Base-by-base conservation (phyloP, 2,329 filamentous ascomycete species). In the Aspergillus intermedius region DNA sequence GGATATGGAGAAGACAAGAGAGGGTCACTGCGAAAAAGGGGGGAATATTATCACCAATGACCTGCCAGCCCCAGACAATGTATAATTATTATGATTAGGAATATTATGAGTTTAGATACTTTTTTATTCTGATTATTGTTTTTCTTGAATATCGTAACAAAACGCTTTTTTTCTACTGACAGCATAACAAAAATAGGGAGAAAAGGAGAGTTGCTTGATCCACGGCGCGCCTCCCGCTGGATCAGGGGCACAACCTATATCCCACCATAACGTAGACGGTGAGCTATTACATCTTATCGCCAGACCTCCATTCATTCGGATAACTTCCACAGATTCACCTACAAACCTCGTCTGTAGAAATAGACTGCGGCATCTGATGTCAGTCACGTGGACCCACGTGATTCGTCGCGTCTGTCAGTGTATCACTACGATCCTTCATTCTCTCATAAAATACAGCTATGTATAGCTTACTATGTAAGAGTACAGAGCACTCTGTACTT, bases 41-140 rank as follows among this genome's bases (percentile, higher is more conserved):
- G 42, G 45, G 35, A 21, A 10, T 40, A 42, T 42, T 41, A 42
- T 40, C 41, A 42, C 42, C 30, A 46, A 17, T n/a, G 30, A 22
- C 19, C 12, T n/a, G 30, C 12, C n/a, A 19, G 42, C 12, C 50
- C 47, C 49, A 54, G 52, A 49, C 46, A 54, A 54, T 54, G 51
- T 54, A 58, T 37, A n/a, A 17, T 37, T 17, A 17, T 37, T 17
- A 15, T n/a, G 34, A n/a, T 37, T 37, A 30, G 25, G 1, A 30
- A 12, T 30, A 30, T 30, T 10, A 30, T 30, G 25, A 3, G 25
- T 12, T 30, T 30, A 30, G 10, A 10, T 9, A 5, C 9, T 30
- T 30, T 30, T 30, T 30, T 12, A 30, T 30, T 30, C 10, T 30
- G 25, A 12, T 30, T 12, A 30, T 30, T 30, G 25, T 30, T 12